Evolutionary conservation across 2,329 filamentous ascomycete genomes (phyloP).

Genomic region (Endothia cerciana): DNA sequence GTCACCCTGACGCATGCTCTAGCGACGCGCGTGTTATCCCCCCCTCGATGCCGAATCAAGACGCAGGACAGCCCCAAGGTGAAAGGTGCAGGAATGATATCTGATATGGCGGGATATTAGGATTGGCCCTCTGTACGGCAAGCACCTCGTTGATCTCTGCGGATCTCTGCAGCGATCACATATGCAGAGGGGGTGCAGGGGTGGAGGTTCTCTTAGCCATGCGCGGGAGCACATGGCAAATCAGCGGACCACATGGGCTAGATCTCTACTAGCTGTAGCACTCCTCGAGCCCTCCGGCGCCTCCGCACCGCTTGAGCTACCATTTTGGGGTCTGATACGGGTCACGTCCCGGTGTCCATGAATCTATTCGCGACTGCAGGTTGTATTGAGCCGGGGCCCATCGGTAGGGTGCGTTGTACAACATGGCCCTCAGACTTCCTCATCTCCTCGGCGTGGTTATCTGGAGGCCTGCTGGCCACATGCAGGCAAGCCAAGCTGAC

Average conservation of each 20-base stretch:
- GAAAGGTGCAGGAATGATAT: not conserved
- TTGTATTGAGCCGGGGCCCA: no score
- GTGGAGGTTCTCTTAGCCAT: not conserved
- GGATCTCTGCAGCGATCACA: conserved; percentile 2
- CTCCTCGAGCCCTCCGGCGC: not conserved
- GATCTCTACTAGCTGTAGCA: not conserved
- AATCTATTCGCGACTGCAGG: not conserved
- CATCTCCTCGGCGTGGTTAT: no score
- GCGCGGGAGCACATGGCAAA: conserved; percentile 1
- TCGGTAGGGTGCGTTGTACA: no score
- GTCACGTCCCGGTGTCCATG: not conserved
- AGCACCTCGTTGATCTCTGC: not conserved
- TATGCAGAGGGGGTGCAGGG: not conserved
- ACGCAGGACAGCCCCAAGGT: not conserved
- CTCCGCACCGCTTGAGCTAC: not conserved
- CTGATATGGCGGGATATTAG: not conserved
- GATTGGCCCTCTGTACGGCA: not conserved
- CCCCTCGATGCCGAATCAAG: not conserved
- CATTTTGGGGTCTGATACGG: not conserved
- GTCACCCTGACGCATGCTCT: not conserved
- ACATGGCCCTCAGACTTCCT: no score
- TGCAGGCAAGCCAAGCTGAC: not conserved
- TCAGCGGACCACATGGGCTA: not conserved
- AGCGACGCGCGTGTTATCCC: not conserved
- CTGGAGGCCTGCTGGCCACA: not conserved